Evolutionary conservation across 352 stramenopile species (phyloP).

Genomic region (Phytophthora chlamydospora): DNA sequence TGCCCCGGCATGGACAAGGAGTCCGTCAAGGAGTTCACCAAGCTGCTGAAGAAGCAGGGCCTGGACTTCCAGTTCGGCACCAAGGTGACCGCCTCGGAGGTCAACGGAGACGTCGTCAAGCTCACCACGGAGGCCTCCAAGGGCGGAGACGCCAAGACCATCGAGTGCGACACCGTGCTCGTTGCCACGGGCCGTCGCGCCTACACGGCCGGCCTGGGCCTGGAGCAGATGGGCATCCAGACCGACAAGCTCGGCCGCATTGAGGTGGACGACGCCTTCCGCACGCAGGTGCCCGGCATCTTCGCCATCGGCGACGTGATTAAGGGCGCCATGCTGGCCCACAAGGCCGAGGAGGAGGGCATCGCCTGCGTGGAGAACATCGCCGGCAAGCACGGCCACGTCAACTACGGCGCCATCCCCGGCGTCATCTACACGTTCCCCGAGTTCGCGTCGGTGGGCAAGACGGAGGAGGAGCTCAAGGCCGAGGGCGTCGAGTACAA

Average conservation of each 20-base stretch:
- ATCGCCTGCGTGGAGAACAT: slow-evolving; percentile 98
- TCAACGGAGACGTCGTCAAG: slow-evolving; percentile 93
- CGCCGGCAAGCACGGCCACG: slow-evolving; percentile 96
- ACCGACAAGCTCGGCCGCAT: slow-evolving; percentile 97
- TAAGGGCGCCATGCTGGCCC: slow-evolving; percentile 98
- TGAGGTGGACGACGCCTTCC: slow-evolving; percentile 97
- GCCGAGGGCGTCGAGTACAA: slow-evolving; percentile 95
- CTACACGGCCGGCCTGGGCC: slow-evolving; percentile 95
- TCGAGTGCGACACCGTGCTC: slow-evolving; percentile 85
- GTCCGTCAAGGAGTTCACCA: slow-evolving; percentile 97
- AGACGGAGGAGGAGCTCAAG: slow-evolving; percentile 99
- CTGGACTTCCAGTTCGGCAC: slow-evolving; percentile 98
- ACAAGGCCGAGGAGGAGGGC: slow-evolving; percentile 99
- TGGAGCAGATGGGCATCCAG: slow-evolving; percentile 98
- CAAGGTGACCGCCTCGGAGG: slow-evolving; percentile 95
- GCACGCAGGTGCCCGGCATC: slow-evolving; percentile 93
- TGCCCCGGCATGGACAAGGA: slow-evolving; percentile 95
- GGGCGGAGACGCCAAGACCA: slow-evolving; percentile 54
- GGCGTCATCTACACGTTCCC: slow-evolving; percentile 99
- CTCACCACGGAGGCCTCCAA: slow-evolving; percentile 94
- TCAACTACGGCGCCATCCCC: slow-evolving; percentile 99
- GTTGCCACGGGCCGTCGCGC: slow-evolving; percentile 93
- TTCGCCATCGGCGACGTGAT: slow-evolving; percentile 99
- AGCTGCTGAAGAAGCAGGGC: slow-evolving; percentile 98
- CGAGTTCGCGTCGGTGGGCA: slow-evolving; percentile 95